Percentiles rank a stretch among this genome's conserved stretches.
phyloP scores from a whole-genome alignment of 2,329 filamentous ascomycete species.

The Arthrobotrys entomopaga region DNA sequence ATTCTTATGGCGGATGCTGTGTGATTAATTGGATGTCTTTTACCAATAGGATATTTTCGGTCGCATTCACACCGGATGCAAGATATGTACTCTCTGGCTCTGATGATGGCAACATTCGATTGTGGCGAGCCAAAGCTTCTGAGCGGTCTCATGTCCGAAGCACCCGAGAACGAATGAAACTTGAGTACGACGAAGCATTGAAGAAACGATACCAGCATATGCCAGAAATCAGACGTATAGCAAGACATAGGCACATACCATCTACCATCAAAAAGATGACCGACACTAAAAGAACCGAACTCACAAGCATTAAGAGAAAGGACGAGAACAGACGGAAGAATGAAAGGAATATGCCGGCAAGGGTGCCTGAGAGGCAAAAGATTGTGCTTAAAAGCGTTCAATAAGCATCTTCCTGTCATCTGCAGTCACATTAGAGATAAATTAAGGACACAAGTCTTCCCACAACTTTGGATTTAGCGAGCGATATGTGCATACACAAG shows the following conservation, averaged over 20 bases:
- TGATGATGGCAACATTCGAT: conserved; percentile 88
- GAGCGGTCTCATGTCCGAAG: conserved; percentile 85
- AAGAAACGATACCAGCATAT: conserved; percentile 89
- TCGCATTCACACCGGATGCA: conserved; percentile 85
- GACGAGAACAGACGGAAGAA: conserved; percentile 96
- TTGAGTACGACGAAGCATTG: conserved; percentile 90
- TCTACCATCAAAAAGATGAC: conserved; percentile 76
- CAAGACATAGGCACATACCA: conserved; percentile 82
- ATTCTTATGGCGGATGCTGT: background rate
- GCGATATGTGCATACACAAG: no score
- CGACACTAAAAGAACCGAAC: conserved; percentile 82
- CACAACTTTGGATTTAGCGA: no score
- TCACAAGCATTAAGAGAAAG: conserved; percentile 80
- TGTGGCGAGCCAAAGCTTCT: conserved; percentile 91
- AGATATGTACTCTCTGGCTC: conserved; percentile 90
- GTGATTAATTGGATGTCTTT: background rate
- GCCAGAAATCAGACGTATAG: conserved; percentile 93
- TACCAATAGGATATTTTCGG: conserved; percentile 76
- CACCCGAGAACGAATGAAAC: conserved; percentile 81
- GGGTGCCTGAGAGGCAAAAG: conserved; percentile 84
- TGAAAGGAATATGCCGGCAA: conserved; percentile 80
- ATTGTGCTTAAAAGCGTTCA: conserved; percentile 69
- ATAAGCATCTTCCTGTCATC: background rate
- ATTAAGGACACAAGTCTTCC: no score
- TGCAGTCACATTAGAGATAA: no score